A percentile compares a stretch with the other conserved stretches of the same genome.
phyloP scores from a whole-genome alignment of 1,139 yeast species.

The Geotrichum australiense region DNA sequence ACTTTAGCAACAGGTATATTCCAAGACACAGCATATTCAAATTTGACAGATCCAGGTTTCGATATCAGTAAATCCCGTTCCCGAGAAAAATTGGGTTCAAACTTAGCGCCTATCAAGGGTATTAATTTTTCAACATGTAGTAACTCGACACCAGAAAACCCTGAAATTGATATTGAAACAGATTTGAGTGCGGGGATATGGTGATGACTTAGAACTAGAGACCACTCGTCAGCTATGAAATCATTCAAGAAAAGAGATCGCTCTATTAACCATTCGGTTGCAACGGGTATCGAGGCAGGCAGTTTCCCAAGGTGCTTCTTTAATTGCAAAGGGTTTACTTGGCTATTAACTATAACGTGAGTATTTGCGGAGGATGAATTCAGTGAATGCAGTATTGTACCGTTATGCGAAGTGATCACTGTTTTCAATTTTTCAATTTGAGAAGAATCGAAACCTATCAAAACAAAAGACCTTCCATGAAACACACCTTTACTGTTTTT shows the following conservation, averaged over 20 bases:
- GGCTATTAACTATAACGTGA: constrained; percentile 29
- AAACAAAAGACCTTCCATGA: constrained; percentile 20
- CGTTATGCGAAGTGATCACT: constrained; percentile 38
- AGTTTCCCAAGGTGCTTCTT: constrained; percentile 12
- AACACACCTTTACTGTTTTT: constrained; percentile 22
- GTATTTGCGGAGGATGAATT: constrained; percentile 22
- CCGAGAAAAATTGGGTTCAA: constrained; percentile 45
- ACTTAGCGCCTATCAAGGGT: constrained; percentile 40
- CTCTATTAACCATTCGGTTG: constrained; percentile 82
- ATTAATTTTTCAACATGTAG: constrained; percentile 66
- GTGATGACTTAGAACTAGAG: constrained; percentile 47
- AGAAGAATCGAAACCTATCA: constrained; percentile 24
- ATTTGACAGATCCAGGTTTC: constrained; percentile 42
- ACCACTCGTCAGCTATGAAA: constrained; percentile 63
- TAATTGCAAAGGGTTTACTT: constrained; percentile 18
- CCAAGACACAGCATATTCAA: constrained; percentile 50
- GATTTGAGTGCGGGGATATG: constrained; percentile 32
- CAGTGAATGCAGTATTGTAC: constrained; percentile 18
- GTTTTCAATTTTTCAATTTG: constrained; percentile 26
- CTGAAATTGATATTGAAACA: constrained; percentile 59
- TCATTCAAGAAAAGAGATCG: constrained; percentile 59
- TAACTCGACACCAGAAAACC: constrained; percentile 77
- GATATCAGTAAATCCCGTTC: constrained; percentile 59
- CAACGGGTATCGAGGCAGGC: constrained; percentile 19
- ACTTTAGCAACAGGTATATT: constrained; percentile 48